These are phyloP conservation scores for Colletotrichum lindemuthianum DNA, from an alignment of 2,329 filamentous ascomycete species.

Conservation along the genomic window DNA sequence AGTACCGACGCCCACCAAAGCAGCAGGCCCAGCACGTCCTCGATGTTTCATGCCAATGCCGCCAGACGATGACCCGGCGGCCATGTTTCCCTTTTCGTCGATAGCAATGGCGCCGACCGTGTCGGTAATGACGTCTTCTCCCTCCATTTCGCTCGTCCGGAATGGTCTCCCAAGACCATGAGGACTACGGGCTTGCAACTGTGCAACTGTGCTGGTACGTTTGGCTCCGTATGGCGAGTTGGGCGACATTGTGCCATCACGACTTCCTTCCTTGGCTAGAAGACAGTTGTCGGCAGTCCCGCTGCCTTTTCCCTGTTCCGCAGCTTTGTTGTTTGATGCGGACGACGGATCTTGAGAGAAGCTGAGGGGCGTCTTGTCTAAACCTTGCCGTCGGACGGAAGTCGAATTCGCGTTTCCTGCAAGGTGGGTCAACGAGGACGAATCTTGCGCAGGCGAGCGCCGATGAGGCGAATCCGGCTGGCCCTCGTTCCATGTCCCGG, in stretches of 20 bases:
- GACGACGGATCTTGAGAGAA: constrained; percentile 38
- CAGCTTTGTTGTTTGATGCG: constrained; percentile 13
- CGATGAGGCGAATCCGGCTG: constrained; percentile 66
- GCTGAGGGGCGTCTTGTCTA: constrained; percentile 42
- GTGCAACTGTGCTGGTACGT: constrained; percentile 24
- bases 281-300: neutral
- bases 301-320: constrained; percentile 4
- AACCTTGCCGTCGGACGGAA: constrained; percentile 21
- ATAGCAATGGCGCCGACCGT: constrained; percentile 97
- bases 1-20: constrained; percentile 90
- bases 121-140: constrained; percentile 80
- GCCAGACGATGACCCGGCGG: constrained; percentile 94
- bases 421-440: constrained; percentile 1
- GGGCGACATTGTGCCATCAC: constrained; percentile 35
- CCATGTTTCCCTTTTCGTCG: constrained; percentile 85
- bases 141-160: constrained; percentile 37
- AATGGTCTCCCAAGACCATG: constrained; percentile 50
- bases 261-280: constrained; percentile 26
- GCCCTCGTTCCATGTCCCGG: constrained; percentile 70
- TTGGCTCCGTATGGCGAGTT: constrained; percentile 26
- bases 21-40: constrained; percentile 90
- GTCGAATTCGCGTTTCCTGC: constrained; percentile 15
- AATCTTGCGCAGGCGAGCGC: constrained; percentile 37
- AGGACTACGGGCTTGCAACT: constrained; percentile 36
- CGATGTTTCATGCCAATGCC: constrained; percentile 99